Conservation (phyloP, 805 yeast species). For the Clavispora phyllophila region DNA sequence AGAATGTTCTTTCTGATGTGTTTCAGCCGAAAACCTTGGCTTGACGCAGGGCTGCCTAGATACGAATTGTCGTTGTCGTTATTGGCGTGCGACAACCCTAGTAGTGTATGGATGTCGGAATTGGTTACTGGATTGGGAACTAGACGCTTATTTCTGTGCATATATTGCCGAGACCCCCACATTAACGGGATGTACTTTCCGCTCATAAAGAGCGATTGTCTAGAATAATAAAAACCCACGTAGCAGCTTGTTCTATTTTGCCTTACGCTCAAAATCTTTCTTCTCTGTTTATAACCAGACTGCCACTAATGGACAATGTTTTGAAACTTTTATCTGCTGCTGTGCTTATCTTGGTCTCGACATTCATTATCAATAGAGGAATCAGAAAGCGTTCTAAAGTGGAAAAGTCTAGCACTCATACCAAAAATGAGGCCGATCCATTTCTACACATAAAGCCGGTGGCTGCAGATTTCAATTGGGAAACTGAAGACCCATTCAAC, state of each 20-base stretch:
- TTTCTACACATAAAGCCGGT: slow-evolving; percentile 4
- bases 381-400: neutral
- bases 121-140: neutral
- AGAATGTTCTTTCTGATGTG: too few species aligned
- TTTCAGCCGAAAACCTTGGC: too few species aligned
- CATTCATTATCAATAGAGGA: neutral
- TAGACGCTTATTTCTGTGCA: neutral
- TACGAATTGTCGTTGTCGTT: too few species aligned
- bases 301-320: neutral
- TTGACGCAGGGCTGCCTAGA: too few species aligned
- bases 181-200: neutral
- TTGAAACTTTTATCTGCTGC: neutral
- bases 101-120: neutral
- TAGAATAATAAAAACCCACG: neutral
- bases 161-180: too few species aligned
- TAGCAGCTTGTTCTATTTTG: too few species aligned
- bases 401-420: neutral
- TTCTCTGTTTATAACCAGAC: too few species aligned
- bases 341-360: neutral
- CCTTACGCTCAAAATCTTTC: too few species aligned
- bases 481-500: slow-evolving; percentile 10
- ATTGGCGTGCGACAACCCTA: too few species aligned
- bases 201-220: neutral
- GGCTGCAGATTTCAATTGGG: slow-evolving; percentile 11
- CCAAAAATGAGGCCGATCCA: neutral